These are phyloP conservation scores for Aspergillus candidus DNA, from an alignment of 2,329 filamentous ascomycete genomes.

Conservation along the genomic window DNA sequence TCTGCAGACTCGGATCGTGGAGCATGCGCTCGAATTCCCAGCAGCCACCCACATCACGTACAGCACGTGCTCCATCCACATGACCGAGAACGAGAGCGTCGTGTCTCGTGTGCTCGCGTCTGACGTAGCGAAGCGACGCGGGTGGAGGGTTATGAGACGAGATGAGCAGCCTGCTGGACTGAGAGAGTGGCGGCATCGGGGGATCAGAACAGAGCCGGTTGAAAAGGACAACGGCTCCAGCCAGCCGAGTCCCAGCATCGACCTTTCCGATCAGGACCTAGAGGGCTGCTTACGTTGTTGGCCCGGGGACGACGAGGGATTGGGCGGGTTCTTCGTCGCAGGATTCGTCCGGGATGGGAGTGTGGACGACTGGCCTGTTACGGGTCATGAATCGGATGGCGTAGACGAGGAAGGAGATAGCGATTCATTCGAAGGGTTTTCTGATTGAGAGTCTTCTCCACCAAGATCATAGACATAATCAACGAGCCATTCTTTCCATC, in stretches of 20 bases:
- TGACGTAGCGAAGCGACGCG: conserved; percentile 56
- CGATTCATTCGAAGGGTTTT: conserved; percentile 43
- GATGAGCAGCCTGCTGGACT: conserved; percentile 71
- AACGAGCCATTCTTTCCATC: too few species aligned
- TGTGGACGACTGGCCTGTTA: conserved; percentile 24
- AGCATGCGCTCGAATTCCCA: conserved; percentile 79
- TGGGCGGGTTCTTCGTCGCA: conserved; percentile 96
- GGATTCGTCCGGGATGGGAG: conserved; percentile 64
- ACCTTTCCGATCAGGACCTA: conserved; percentile 44
- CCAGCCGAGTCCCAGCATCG: conserved; percentile 10
- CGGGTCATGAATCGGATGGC: conserved; percentile 11
- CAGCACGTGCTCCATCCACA: conserved; percentile 86
- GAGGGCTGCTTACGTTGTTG: conserved; percentile 77
- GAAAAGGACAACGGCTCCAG: conserved; percentile 7
- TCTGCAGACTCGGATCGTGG: conserved; percentile 75
- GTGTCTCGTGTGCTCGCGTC: conserved; percentile 67
- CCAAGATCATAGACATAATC: too few species aligned
- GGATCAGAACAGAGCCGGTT: conserved; percentile 42
- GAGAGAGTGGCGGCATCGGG: conserved; percentile 66
- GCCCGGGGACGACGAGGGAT: conserved; percentile 72
- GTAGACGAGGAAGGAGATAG: conserved; percentile 25
- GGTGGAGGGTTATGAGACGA: conserved; percentile 72
- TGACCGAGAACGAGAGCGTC: conserved; percentile 82
- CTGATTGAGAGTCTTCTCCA: conserved; percentile 20
- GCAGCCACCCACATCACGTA: conserved; percentile 73